Evolutionary conservation across 129 eudicot species (phyloP).

Genomic region (Apium graveolens): DNA sequence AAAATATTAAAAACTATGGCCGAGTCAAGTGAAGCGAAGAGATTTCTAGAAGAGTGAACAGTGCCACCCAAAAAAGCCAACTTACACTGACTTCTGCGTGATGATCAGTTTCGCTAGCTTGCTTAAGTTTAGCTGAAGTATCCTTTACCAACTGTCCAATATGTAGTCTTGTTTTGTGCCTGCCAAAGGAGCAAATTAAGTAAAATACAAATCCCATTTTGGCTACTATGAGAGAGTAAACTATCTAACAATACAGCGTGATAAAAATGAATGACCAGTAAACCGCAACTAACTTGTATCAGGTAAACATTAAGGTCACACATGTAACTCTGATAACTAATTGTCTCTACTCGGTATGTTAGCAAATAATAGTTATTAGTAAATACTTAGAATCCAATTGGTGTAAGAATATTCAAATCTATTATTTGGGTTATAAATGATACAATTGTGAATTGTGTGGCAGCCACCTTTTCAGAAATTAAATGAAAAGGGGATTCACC

Average conservation of each 20-base stretch:
- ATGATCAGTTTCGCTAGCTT: constrained; percentile 84
- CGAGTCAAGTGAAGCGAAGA: background rate
- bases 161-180: constrained; percentile 84
- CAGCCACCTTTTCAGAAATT: background rate
- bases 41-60: background rate
- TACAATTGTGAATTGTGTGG: background rate
- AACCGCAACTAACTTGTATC: background rate
- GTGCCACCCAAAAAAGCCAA: background rate
- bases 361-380: background rate
- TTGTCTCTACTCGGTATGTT: background rate
- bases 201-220: constrained; percentile 4
- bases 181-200: constrained; percentile 19
- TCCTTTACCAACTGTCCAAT: constrained; percentile 83
- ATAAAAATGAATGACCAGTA: background rate
- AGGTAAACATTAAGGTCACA: background rate
- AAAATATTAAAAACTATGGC: background rate
- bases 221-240: background rate
- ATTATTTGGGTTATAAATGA: background rate
- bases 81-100: constrained; percentile 71
- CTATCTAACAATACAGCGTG: no score
- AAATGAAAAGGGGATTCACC: background rate
- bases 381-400: background rate
- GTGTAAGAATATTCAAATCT: background rate
- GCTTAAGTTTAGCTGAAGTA: constrained; percentile 85
- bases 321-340: background rate